phyloP scores from a whole-genome alignment of 1,139 yeast species.

The Scheffersomyces cryptocercus region DNA sequence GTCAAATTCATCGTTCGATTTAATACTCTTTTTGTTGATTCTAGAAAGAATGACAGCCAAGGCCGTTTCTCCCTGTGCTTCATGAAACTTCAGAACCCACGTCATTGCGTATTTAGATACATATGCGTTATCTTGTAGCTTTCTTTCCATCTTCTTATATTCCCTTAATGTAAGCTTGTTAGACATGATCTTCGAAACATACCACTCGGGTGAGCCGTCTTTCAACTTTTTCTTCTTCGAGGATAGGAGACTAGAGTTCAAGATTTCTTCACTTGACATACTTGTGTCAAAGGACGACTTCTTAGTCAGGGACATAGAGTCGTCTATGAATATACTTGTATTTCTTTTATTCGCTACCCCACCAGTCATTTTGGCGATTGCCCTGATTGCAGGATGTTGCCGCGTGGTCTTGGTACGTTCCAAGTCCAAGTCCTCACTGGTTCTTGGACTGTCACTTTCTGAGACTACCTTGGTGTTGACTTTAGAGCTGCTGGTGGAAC shows the following conservation, averaged over 20 bases:
- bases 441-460: not conserved
- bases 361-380: conserved; percentile 10
- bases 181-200: conserved; percentile 37
- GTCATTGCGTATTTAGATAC: conserved; percentile 16
- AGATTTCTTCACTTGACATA: not conserved
- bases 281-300: conserved; percentile 9
- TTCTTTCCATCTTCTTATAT: conserved; percentile 37
- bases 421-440: conserved; percentile 1
- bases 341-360: not conserved
- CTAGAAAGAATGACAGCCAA: conserved; percentile 41
- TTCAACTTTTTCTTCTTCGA: conserved; percentile 22
- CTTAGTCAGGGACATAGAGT: not conserved
- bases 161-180: conserved; percentile 36
- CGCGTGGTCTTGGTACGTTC: conserved; percentile 7
- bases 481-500: not conserved
- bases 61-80: conserved; percentile 48
- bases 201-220: conserved; percentile 49
- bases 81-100: conserved; percentile 37
- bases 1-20: conserved; percentile 47
- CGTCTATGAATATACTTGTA: too few species aligned
- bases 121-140: conserved; percentile 23
- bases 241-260: not conserved
- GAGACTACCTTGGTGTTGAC: not conserved
- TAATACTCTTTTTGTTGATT: conserved; percentile 44
- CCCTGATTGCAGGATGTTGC: conserved; percentile 13